Evolutionary conservation across 1,284 basidiomycete genomes (phyloP).

Genomic region (Ganoderma multipileum): DNA sequence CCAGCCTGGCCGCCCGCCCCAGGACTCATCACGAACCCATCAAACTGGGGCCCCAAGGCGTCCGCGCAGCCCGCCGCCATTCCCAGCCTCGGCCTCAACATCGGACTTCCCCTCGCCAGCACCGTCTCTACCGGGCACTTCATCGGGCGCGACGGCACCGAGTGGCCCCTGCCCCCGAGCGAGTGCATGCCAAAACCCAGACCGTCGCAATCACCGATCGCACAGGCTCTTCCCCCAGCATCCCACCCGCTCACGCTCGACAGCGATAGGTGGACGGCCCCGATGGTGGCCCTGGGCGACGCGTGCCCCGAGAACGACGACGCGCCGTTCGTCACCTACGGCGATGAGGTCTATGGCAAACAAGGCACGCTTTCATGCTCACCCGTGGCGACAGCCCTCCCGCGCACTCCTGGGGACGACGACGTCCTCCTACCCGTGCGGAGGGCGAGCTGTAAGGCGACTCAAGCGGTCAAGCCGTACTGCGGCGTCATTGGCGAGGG

Average conservation of each 20-base stretch:
- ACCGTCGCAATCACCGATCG: neutral
- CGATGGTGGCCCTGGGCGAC: neutral
- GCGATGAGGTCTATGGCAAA: neutral
- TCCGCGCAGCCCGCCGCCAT: neutral
- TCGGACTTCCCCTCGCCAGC: neutral
- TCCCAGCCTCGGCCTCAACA: neutral
- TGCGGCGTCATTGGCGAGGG: conserved; percentile 4
- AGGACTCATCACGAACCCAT: conserved; percentile 12
- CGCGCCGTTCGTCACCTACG: neutral
- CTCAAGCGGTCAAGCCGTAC: neutral
- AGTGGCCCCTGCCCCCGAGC: conserved; percentile 22
- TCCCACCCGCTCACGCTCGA: neutral
- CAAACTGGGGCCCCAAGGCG: conserved; percentile 12
- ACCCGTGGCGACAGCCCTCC: neutral
- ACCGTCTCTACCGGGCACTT: conserved; percentile 8
- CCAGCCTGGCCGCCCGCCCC: conserved; percentile 21
- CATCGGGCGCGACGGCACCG: conserved; percentile 21
- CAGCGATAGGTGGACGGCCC: neutral
- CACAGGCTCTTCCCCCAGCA: neutral
- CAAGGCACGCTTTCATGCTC: neutral
- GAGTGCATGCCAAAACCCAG: conserved; percentile 20
- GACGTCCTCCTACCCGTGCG: neutral
- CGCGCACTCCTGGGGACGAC: neutral
- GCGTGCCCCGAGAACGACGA: neutral
- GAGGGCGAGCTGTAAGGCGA: neutral